A percentile compares a stretch with the other conserved stretches of the same genome.
Conservation (phyloP, 2,329 filamentous ascomycete genomes). For the Exserohilum turcica region DNA sequence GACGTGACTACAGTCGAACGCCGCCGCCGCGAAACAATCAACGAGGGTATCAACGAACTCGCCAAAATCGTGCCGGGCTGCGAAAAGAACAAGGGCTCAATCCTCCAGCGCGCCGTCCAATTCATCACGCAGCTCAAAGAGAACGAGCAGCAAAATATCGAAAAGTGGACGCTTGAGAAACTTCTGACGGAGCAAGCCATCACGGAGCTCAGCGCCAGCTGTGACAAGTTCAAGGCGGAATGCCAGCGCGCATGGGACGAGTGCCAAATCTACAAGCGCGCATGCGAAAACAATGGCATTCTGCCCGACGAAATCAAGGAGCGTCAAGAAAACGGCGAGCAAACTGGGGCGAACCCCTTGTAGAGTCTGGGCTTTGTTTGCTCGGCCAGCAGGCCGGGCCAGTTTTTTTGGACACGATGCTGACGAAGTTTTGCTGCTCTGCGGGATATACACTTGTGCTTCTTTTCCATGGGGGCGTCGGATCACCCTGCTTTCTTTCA, state of each 20-base stretch:
- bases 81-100: conserved; percentile 99
- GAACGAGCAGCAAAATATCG: conserved; percentile 90
- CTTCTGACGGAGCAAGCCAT: conserved; percentile 87
- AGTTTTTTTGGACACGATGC: conserved; percentile 5
- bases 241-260: conserved; percentile 79
- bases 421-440: conserved; percentile 14
- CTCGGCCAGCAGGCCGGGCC: background rate
- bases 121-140: conserved; percentile 96
- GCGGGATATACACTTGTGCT: conserved; percentile 9
- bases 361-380: background rate
- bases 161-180: conserved; percentile 93
- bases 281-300: conserved; percentile 49
- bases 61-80: conserved; percentile 97
- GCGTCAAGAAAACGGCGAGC: conserved; percentile 46
- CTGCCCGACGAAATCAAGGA: conserved; percentile 49
- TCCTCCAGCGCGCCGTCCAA: conserved; percentile 87
- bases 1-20: conserved; percentile 73
- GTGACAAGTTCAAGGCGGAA: conserved; percentile 83
- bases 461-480: conserved; percentile 2
- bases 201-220: conserved; percentile 82
- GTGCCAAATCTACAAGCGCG: conserved; percentile 74
- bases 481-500: conserved; percentile 3
- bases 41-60: conserved; percentile 97
- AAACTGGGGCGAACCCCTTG: conserved; percentile 42
- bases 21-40: conserved; percentile 95